Evolutionary conservation across 1,139 yeast genomes (phyloP).

Genomic region (Waltiozyma sp.): DNA sequence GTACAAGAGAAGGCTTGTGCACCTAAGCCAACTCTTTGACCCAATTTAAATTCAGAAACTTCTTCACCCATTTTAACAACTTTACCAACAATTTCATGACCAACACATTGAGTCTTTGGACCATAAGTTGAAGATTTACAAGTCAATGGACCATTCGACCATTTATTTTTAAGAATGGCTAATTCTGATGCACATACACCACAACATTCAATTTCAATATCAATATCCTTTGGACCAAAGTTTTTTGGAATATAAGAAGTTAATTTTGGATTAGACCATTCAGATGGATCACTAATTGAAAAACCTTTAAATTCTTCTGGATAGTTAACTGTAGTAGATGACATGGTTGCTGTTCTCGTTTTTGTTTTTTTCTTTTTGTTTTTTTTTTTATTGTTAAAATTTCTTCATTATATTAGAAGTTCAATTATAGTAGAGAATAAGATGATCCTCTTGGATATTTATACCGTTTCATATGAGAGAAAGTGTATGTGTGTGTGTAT

Average conservation of each 20-base stretch:
- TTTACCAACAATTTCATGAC: conserved; percentile 39
- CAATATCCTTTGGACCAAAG: conserved; percentile 24
- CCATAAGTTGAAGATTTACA: conserved; percentile 17
- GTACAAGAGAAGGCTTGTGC: conserved; percentile 36
- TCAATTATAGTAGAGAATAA: too few relatives aligned
- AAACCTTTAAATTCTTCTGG: conserved; percentile 36
- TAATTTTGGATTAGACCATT: conserved; percentile 33
- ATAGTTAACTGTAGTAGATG: conserved; percentile 23
- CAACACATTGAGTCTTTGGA: conserved; percentile 29
- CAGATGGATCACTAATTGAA: conserved; percentile 29
- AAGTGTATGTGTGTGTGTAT: too few relatives aligned
- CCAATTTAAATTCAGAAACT: conserved; percentile 27
- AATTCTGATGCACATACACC: conserved; percentile 50
- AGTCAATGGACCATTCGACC: conserved; percentile 24
- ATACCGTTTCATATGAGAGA: too few relatives aligned
- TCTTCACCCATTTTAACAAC: conserved; percentile 34
- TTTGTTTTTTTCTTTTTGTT: too few relatives aligned
- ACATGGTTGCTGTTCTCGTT: too few relatives aligned
- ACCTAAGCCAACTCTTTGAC: conserved; percentile 42
- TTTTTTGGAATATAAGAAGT: conserved; percentile 24
- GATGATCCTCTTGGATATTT: too few relatives aligned
- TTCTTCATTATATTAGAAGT: too few relatives aligned
- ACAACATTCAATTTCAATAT: conserved; percentile 31
- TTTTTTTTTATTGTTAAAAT: too few relatives aligned
- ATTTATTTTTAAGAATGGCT: conserved; percentile 30